Evolutionary conservation across 1,284 basidiomycete genomes (phyloP).

Genomic region (Tilletia indica): DNA sequence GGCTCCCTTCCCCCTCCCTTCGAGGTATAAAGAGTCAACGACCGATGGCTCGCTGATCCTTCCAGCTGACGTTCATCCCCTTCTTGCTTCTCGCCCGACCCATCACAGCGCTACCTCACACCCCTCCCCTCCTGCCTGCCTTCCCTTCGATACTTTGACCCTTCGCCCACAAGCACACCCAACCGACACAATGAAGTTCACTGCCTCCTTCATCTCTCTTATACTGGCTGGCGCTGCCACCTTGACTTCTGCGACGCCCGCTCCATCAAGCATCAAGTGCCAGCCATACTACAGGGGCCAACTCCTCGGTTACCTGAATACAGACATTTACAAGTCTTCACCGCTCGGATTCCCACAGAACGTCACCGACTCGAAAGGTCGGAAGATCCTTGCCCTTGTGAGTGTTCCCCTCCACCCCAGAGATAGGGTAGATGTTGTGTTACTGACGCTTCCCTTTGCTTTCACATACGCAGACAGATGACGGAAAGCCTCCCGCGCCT

Average conservation of each 20-base stretch:
- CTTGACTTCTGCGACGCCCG: neutral
- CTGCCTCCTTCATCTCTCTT: neutral
- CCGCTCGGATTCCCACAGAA: neutral
- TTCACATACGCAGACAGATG: neutral
- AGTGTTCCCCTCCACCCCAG: neutral
- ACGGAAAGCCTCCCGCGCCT: neutral
- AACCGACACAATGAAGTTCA: neutral
- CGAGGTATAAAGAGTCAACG: no score
- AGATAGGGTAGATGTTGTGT: no score
- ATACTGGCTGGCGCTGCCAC: neutral
- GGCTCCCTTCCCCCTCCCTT: no score
- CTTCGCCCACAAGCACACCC: neutral
- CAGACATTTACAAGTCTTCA: no score
- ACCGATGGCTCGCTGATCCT: no score
- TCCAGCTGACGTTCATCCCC: no score
- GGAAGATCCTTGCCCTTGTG: conserved; percentile 7
- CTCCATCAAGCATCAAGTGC: neutral
- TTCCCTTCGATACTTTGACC: no score
- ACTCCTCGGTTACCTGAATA: neutral
- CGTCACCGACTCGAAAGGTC: conserved; percentile 6
- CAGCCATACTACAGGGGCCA: conserved; percentile 1
- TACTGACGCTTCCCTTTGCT: neutral
- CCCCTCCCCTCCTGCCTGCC: no score
- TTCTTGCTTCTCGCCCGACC: no score
- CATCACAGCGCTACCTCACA: no score